Evolutionary conservation across 75 land plant species (phyloP), one percentile per base, ranked within the genome.

Genomic region (Ceratopteris richardii): DNA sequence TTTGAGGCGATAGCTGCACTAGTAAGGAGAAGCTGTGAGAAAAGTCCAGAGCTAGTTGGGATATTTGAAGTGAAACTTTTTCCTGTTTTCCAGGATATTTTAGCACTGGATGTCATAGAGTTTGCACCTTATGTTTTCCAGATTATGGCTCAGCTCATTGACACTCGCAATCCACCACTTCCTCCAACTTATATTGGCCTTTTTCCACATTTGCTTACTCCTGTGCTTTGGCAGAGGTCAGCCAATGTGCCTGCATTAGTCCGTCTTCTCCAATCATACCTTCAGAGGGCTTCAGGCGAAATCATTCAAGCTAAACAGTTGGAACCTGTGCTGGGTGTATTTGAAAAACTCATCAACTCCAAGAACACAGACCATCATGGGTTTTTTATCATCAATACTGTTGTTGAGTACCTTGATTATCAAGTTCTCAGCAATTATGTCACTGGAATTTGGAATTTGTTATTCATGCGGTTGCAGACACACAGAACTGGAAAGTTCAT

Each of bases 91-190:
- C 84, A 95, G 63, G 74, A 23, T 1, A 85, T 95, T 37, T 60
- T 95, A 63, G 77, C 50, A 27, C 60, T 77, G 60, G 92, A 95
- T 61, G 77, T 90, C 0, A 64, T 70, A 0, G 97, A 95, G 68
- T 95, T 95, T 68, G 75, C 78, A 46, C 95, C 99, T 29, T 95
- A 95, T 64, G 81, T 90, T 7, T 82, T 95, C 51, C 99, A 95
- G 64, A 76, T 95, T 10, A 66, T 95, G 41, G 92, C 99, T 29
- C 97, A 87, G 77, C 86, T 95, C 44, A 77, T 95, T 66, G 97
- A 95, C 65, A 59, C 78, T 31, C 82, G 71, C 41, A 80, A 47
- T 25, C 78, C 86, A 10, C 99, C 97, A 10, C 57, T 95, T 22
- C 80, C 82, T 2, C 54, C 58, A 37, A 72, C 41, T 17, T 95